These are phyloP conservation scores for Acmispon strigosus DNA, from an alignment of 306 rosid species.

Conservation along the genomic window DNA sequence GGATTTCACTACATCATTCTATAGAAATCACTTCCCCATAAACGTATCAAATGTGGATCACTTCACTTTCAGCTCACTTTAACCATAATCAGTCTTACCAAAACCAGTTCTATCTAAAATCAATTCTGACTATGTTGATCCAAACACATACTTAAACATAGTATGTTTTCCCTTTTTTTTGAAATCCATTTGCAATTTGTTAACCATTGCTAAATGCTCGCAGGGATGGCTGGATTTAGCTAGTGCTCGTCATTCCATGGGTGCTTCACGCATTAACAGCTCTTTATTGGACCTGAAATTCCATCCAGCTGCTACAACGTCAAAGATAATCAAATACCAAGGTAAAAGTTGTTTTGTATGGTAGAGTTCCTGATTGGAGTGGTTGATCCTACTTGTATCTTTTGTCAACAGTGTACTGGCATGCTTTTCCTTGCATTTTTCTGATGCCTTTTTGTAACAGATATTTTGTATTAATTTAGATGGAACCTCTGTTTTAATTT, in stretches of 20 bases:
- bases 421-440: slow-evolving; percentile 8
- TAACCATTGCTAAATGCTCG: neutral
- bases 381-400: neutral
- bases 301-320: slow-evolving; percentile 59
- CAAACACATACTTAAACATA: too few species aligned
- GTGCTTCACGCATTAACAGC: slow-evolving; percentile 60
- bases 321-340: slow-evolving; percentile 40
- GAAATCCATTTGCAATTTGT: neutral
- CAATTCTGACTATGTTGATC: neutral
- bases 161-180: too few species aligned
- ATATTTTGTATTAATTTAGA: neutral
- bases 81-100: too few species aligned
- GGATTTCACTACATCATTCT: too few species aligned
- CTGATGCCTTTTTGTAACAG: neutral
- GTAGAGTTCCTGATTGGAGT: neutral
- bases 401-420: neutral
- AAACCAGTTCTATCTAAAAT: too few species aligned
- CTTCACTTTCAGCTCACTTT: too few species aligned
- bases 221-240: slow-evolving; percentile 95
- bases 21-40: too few species aligned
- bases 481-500: slow-evolving; percentile 8
- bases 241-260: slow-evolving; percentile 89
- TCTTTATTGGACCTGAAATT: slow-evolving; percentile 63
- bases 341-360: slow-evolving; percentile 29
- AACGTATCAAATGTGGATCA: too few species aligned